Conservation (phyloP, 495 filamentous ascomycete genomes). For the Acidomyces sp. region DNA sequence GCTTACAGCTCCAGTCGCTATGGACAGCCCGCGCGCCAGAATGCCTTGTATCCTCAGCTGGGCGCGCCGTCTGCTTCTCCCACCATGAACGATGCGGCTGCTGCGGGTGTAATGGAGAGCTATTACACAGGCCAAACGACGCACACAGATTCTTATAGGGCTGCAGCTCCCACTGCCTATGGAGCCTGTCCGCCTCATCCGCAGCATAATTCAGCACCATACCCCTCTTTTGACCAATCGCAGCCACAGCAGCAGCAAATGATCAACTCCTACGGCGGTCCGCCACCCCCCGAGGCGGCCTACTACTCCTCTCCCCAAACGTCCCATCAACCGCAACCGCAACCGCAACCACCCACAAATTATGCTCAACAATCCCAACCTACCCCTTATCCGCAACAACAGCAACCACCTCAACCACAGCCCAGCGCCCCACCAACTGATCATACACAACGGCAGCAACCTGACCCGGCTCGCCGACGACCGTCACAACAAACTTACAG, state of each 20-base stretch:
- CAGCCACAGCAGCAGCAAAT: constrained; percentile 5
- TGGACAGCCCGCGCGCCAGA: constrained; percentile 28
- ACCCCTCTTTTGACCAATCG: constrained; percentile 22
- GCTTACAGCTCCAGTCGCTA: constrained; percentile 61
- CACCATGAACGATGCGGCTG: constrained; percentile 26
- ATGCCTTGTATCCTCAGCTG: constrained; percentile 53
- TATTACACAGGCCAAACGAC: constrained; percentile 60
- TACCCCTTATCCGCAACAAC: constrained; percentile 20
- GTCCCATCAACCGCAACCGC: constrained; percentile 10
- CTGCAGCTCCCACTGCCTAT: constrained; percentile 27
- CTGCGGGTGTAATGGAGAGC: constrained; percentile 51
- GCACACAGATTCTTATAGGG: constrained; percentile 36
- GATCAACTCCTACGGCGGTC: neutral
- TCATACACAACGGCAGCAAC: constrained; percentile 12
- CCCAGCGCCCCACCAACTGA: constrained; percentile 18
- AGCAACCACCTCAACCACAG: constrained; percentile 15
- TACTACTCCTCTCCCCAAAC: neutral
- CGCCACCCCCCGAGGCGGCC: constrained; percentile 5
- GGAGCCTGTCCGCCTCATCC: constrained; percentile 18
- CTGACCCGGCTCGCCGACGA: constrained; percentile 2
- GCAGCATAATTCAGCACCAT: constrained; percentile 19
- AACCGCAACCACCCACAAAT: constrained; percentile 9
- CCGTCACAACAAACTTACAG: constrained; percentile 8
- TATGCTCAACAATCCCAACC: neutral
- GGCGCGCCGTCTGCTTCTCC: constrained; percentile 32